phyloP scores from a whole-genome alignment of 148 eudicot genomes.

The Rheum nobile region DNA sequence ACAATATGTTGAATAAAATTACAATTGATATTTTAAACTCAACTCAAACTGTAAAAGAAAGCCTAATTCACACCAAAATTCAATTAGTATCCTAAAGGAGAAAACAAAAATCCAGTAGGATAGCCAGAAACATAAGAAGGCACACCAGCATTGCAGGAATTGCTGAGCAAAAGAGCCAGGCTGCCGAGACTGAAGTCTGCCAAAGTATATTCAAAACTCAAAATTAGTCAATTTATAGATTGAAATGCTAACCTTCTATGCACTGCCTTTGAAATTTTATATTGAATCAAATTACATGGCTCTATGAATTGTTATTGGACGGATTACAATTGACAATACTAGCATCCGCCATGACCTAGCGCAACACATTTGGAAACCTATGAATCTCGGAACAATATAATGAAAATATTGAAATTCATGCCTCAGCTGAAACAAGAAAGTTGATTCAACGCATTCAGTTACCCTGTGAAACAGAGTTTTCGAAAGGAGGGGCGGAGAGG shows the following conservation, averaged over 20 bases:
- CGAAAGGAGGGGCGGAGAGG: not conserved
- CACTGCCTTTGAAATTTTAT: not conserved
- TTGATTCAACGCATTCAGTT: not conserved
- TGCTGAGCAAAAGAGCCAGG: conserved; percentile 71
- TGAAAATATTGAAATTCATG: not conserved
- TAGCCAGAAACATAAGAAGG: not conserved
- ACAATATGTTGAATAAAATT: not conserved
- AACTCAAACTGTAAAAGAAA: not conserved
- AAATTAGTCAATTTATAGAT: not conserved
- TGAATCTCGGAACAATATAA: not conserved
- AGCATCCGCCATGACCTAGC: not conserved
- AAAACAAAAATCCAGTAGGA: not conserved
- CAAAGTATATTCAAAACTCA: conserved; percentile 6
- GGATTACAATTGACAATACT: not conserved
- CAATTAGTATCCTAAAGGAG: not conserved
- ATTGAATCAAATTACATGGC: not conserved
- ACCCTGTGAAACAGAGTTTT: not conserved
- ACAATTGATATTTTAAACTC: not conserved
- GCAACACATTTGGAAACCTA: not conserved
- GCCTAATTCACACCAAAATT: not conserved
- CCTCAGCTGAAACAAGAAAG: not conserved
- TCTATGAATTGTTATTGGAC: not conserved
- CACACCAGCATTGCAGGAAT: conserved; percentile 78
- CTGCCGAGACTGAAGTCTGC: conserved; percentile 65
- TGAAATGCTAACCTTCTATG: not conserved